Evolutionary conservation across 257 asterid species (phyloP), one percentile per base, ranked within the genome.

Genomic region (Primulina tabacum): DNA sequence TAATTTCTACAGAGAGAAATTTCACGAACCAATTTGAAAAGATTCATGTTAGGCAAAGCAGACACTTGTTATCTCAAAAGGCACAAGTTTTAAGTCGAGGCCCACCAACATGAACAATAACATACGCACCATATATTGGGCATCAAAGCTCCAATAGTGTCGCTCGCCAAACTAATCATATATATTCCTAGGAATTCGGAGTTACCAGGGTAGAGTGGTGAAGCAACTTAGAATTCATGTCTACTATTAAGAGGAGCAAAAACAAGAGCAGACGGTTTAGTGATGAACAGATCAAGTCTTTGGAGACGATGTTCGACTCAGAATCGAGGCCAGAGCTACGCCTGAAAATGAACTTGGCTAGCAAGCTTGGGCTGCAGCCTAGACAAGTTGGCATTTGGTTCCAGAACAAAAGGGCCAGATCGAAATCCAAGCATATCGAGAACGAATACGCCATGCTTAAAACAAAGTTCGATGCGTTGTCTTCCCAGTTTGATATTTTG

Each of bases 361-460:
- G 72, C 76, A 72, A 75, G 7, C 93, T 92, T 0, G 96, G 96
- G 0, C 84, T 92, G 62, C 96, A 86, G 68, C 95, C 95, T 6
- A 82, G 94, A 6, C 97, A 92, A 80, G 86, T 92, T 0, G 96
- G 95, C 2, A 91, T 91, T 70, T 91, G 97, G 97, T 91, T 91
- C 78, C 97, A 92, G 79, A 85, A 85, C 43, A 82, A 79, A 78
- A 72, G 90, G 67, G 90, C 90, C 26, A 72, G 90, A 77, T 92
- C 96, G 0, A 92, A 89, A 68, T 87, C 94, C 0, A 89, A 88
- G 86, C 87, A 83, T 59, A 71, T 92, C 4, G 95, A 89, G 74
- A 71, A 37, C 24, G 87, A 92, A 7, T 87, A 83, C 76, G 69
- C 55, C 68, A 18, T 72, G 65, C 93, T 92, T 14, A 84, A 87